Evolutionary conservation across 164 flowering plant genomes (phyloP).

Genomic region (Magnolia changhungtana): DNA sequence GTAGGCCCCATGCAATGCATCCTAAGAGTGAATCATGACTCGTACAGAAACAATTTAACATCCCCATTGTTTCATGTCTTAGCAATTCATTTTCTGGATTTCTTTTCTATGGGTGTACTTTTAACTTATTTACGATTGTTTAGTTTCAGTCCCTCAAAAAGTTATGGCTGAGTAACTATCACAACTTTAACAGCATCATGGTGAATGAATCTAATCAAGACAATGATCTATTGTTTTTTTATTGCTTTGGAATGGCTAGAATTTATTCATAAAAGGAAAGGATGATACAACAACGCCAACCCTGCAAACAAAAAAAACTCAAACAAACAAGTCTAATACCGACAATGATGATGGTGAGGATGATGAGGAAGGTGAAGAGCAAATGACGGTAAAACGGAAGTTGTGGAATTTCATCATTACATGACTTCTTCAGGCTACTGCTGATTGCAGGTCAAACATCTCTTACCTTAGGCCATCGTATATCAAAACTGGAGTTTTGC

Average conservation of each 20-base stretch:
- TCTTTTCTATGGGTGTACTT: neutral
- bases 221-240: no score
- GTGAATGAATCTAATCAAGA: neutral
- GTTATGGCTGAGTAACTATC: constrained; percentile 1
- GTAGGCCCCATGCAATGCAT: no score
- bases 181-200: neutral
- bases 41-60: no score
- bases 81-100: neutral
- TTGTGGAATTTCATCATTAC: constrained; percentile 14
- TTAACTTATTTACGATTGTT: no score
- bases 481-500: neutral
- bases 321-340: neutral
- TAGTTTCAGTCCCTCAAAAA: neutral
- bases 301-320: neutral
- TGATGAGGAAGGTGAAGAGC: constrained; percentile 6
- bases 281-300: neutral
- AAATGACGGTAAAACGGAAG: neutral
- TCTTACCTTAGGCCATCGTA: neutral
- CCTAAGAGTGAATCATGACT: no score
- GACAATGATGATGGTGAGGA: constrained; percentile 1
- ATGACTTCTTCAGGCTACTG: constrained; percentile 4
- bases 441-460: neutral
- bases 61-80: no score
- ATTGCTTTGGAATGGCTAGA: neutral
- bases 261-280: neutral